These are phyloP conservation scores for Colletotrichum acutatum DNA, from an alignment of 2,329 filamentous ascomycete genomes.

Conservation along the genomic window DNA sequence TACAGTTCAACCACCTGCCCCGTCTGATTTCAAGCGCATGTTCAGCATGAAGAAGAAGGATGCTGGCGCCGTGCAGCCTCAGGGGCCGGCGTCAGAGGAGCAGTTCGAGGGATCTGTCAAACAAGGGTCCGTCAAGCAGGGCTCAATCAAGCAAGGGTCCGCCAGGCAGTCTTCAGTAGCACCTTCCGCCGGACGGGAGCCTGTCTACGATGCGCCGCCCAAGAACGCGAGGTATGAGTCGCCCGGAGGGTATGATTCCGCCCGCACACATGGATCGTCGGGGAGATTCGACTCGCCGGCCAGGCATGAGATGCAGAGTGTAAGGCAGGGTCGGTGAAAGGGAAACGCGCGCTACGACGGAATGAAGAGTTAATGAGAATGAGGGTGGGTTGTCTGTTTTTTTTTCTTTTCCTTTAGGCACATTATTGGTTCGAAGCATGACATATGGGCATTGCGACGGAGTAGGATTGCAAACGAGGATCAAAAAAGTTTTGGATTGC, in stretches of 20 bases:
- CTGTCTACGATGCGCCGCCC: constrained; percentile 20
- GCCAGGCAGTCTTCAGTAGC: background rate
- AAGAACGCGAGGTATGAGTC: constrained; percentile 24
- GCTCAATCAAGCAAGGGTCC: background rate
- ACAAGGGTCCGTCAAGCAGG: background rate
- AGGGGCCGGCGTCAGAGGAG: constrained; percentile 20
- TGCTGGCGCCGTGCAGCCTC: background rate
- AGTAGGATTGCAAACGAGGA: constrained; percentile 17
- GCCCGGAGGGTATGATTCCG: constrained; percentile 21
- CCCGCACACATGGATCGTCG: constrained; percentile 19
- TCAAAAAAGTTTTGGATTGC: constrained; percentile 18
- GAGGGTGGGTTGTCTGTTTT: background rate
- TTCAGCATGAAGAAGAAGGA: constrained; percentile 54
- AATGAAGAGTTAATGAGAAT: background rate
- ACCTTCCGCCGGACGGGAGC: constrained; percentile 32
- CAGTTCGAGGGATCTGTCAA: background rate
- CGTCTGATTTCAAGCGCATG: constrained; percentile 55
- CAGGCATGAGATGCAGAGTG: constrained; percentile 17
- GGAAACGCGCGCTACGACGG: constrained; percentile 3
- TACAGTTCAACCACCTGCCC: constrained; percentile 39
- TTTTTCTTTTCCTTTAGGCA: background rate
- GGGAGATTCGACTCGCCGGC: constrained; percentile 24
- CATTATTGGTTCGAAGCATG: constrained; percentile 9
- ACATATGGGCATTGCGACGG: constrained; percentile 18
- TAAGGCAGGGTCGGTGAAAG: constrained; percentile 14